Evolutionary conservation across 129 eudicot genomes (phyloP).

Genomic region (Solidago caesia): DNA sequence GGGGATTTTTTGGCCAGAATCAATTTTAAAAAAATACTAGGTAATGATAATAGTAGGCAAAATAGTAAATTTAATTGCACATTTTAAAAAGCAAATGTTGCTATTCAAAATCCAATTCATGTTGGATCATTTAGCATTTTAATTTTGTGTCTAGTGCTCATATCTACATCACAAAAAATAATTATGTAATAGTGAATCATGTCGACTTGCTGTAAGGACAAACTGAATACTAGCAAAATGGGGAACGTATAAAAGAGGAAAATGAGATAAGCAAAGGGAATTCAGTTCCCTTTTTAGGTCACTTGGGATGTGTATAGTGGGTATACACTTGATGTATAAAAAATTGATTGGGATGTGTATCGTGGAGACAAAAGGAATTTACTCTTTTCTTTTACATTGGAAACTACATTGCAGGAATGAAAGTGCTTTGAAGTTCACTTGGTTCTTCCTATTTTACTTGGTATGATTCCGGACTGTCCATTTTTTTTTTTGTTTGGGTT

Average conservation of each 20-base stretch:
- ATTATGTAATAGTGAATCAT: not conserved
- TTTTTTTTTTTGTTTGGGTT: not conserved
- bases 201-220: conserved; percentile 15
- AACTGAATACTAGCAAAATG: not conserved
- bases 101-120: not conserved
- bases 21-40: no score
- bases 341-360: not conserved
- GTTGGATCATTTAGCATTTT: not conserved
- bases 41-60: not conserved
- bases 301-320: no score
- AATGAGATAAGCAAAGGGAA: not conserved
- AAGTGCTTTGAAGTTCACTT: conserved; percentile 79
- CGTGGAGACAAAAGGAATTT: not conserved
- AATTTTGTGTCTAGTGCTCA: not conserved
- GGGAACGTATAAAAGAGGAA: not conserved
- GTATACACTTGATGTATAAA: no score
- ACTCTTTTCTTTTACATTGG: conserved; percentile 3
- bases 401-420: conserved; percentile 59
- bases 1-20: no score
- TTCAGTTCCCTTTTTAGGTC: no score
- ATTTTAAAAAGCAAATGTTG: no score
- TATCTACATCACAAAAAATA: not conserved
- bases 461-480: conserved; percentile 33
- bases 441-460: conserved; percentile 89
- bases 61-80: not conserved